Conservation (phyloP, 352 stramenopile genomes). For the Globisporangium camurandrum region DNA sequence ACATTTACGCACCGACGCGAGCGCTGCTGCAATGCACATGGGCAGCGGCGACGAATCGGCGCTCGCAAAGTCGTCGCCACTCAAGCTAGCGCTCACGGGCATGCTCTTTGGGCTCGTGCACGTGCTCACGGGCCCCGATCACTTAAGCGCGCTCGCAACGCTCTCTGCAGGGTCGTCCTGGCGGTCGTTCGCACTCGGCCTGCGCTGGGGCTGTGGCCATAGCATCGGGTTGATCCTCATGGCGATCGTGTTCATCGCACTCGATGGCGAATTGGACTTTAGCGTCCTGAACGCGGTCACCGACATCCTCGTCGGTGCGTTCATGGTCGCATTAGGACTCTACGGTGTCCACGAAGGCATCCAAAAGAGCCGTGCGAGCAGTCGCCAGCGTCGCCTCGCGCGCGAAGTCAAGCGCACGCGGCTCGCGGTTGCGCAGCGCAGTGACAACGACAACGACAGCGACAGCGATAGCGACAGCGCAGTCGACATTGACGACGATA, state of each 20-base stretch:
- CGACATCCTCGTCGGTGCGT: conserved; percentile 53
- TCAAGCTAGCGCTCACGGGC: conserved; percentile 17
- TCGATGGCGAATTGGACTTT: conserved; percentile 51
- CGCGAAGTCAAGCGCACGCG: conserved; percentile 5
- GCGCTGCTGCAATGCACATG: neutral
- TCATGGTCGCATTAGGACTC: conserved; percentile 51
- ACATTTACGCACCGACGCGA: too few species aligned
- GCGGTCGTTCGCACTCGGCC: conserved; percentile 69
- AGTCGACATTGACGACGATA: conserved; percentile 4
- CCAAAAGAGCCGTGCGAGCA: conserved; percentile 31
- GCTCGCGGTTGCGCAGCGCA: conserved; percentile 1
- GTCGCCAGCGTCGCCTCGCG: conserved; percentile 9
- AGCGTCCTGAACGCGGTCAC: conserved; percentile 43
- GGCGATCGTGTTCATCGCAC: conserved; percentile 54
- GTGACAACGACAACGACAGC: conserved; percentile 2
- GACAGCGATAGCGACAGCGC: conserved; percentile 1
- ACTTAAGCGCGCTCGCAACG: conserved; percentile 82
- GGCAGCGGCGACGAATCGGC: neutral
- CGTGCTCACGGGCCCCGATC: conserved; percentile 72
- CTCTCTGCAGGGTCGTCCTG: conserved; percentile 66
- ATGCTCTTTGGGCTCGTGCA: conserved; percentile 61
- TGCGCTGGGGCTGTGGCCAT: conserved; percentile 88
- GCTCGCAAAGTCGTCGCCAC: neutral
- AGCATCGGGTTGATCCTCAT: conserved; percentile 75
- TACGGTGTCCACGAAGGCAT: conserved; percentile 65